Conservation (phyloP, 805 yeast genomes). For the Schizosaccharomyces osmophilus region DNA sequence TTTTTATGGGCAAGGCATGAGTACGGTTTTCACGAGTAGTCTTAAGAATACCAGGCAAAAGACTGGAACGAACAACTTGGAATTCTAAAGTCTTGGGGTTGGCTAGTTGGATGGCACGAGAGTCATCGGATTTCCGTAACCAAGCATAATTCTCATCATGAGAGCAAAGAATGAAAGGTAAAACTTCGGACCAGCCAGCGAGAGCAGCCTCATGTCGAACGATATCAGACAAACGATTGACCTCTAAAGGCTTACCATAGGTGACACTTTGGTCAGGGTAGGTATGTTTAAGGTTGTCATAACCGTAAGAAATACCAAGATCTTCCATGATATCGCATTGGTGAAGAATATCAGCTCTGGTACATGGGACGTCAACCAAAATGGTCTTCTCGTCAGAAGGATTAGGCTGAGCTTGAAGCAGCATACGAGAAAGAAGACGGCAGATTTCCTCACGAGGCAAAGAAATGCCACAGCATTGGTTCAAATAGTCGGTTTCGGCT, state of each 20-base stretch:
- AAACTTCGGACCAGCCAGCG: conserved; percentile 85
- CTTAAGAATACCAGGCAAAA: conserved; percentile 82
- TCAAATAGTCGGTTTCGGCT: conserved; percentile 65
- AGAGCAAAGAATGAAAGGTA: conserved; percentile 87
- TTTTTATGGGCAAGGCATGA: conserved; percentile 81
- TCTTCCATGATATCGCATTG: conserved; percentile 98
- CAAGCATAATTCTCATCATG: conserved; percentile 90
- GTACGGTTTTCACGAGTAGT: conserved; percentile 90
- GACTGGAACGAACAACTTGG: conserved; percentile 89
- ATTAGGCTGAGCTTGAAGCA: conserved; percentile 38
- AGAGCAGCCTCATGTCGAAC: conserved; percentile 76
- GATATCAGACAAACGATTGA: conserved; percentile 77
- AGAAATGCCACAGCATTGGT: conserved; percentile 74
- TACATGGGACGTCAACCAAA: conserved; percentile 60
- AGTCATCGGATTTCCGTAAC: conserved; percentile 45
- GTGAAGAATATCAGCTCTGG: conserved; percentile 87
- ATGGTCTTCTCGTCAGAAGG: conserved; percentile 23
- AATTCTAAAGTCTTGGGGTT: conserved; percentile 93
- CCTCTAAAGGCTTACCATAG: conserved; percentile 68
- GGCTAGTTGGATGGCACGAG: conserved; percentile 68
- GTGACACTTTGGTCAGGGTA: conserved; percentile 53
- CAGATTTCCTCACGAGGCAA: conserved; percentile 44
- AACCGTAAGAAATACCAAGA: conserved; percentile 90
- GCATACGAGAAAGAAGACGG: conserved; percentile 53
- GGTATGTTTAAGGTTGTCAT: conserved; percentile 55